Conservation (phyloP, 2,329 filamentous ascomycete genomes). For the Apiospora kogelbergensis region DNA sequence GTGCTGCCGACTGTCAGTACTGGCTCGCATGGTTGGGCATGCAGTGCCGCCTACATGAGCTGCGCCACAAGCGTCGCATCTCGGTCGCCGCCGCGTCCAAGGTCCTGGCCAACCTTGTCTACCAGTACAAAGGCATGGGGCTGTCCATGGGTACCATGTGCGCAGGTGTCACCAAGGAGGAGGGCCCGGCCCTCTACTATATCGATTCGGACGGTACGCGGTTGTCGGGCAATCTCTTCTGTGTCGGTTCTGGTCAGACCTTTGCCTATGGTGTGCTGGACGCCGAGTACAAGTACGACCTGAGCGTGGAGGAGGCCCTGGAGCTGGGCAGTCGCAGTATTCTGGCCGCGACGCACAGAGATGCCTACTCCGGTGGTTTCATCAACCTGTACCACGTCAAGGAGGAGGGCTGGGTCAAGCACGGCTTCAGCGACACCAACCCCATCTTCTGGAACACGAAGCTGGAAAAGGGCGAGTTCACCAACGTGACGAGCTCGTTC, state of each 20-base stretch:
- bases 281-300: conserved; percentile 88
- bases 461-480: conserved; percentile 97
- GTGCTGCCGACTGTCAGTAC: conserved; percentile 99
- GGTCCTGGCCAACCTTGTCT: conserved; percentile 97
- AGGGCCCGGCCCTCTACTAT: conserved; percentile 97
- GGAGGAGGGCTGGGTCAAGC: conserved; percentile 98
- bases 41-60: conserved; percentile 98
- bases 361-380: conserved; percentile 97
- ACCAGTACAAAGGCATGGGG: conserved; percentile 98
- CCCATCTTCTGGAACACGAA: conserved; percentile 99
- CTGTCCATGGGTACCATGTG: conserved; percentile 99
- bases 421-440: conserved; percentile 97
- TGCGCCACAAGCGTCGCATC: conserved; percentile 98
- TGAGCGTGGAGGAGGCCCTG: conserved; percentile 83
- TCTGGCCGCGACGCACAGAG: conserved; percentile 90
- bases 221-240: conserved; percentile 92
- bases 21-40: conserved; percentile 99
- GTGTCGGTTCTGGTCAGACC: conserved; percentile 95
- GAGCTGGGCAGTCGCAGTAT: conserved; percentile 91
- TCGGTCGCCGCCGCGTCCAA: conserved; percentile 96
- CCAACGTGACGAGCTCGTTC: conserved; percentile 82
- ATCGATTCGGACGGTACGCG: conserved; percentile 97
- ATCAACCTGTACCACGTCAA: conserved; percentile 99
- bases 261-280: conserved; percentile 98
- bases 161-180: conserved; percentile 90